Evolutionary conservation across 2,329 filamentous ascomycete genomes (phyloP).

Genomic region (Cytospora leucostoma): DNA sequence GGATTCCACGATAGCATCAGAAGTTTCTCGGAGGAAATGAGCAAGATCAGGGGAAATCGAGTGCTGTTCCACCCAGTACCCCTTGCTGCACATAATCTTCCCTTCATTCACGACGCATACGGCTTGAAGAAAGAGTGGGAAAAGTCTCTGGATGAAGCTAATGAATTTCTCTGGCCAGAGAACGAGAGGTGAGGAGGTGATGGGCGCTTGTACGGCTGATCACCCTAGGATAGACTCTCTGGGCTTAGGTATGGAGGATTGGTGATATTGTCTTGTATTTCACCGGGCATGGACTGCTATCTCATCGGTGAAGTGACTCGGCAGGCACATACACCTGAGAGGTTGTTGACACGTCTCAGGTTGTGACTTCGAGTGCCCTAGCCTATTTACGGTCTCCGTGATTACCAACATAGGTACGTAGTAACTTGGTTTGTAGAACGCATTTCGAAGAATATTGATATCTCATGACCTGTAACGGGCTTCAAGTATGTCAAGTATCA

Average conservation of each 20-base stretch:
- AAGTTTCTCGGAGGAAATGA: conserved; percentile 31
- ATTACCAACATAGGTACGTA: no score
- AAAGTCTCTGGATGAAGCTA: conserved; percentile 1
- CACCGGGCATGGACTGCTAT: no score
- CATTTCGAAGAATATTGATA: no score
- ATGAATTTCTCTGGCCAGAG: background rate
- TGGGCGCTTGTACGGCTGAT: background rate
- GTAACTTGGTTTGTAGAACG: no score
- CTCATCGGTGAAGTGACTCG: no score
- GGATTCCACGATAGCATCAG: conserved; percentile 27
- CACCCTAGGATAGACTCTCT: background rate
- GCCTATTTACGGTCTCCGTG: no score
- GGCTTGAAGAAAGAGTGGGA: conserved; percentile 1
- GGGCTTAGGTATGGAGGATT: background rate
- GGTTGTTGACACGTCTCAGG: no score
- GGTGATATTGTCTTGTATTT: background rate
- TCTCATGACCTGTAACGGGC: no score
- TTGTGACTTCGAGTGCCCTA: no score
- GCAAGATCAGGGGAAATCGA: conserved; percentile 6
- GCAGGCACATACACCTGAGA: no score
- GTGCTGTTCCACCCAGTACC: conserved; percentile 13
- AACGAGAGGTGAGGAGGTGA: background rate
- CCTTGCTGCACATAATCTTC: conserved; percentile 3
- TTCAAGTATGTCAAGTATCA: no score
- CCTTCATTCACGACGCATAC: conserved; percentile 7